phyloP scores from a whole-genome alignment of 2,329 filamentous ascomycete genomes.

The Pseudocercospora vitis region DNA sequence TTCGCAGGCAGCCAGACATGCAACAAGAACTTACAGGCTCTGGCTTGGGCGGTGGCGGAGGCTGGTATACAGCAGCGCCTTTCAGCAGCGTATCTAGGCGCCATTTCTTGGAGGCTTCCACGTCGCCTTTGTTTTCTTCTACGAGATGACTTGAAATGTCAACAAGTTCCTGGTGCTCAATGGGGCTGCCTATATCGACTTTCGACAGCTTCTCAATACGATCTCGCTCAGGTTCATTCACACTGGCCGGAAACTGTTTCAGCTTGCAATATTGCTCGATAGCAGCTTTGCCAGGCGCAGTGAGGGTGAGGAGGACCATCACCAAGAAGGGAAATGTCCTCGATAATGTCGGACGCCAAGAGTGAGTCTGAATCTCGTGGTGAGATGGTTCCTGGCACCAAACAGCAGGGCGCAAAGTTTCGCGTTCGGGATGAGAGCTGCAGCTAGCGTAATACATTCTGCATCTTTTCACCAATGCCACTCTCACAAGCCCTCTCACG shows the following conservation, averaged over 20 bases:
- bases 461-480: neutral
- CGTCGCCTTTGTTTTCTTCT: slow-evolving; percentile 22
- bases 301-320: slow-evolving; percentile 82
- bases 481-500: neutral
- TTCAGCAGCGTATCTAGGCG: slow-evolving; percentile 70
- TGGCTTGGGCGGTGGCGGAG: slow-evolving; percentile 77
- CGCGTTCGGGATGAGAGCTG: neutral
- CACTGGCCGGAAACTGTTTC: slow-evolving; percentile 10
- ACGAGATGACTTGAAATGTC: slow-evolving; percentile 59
- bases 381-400: neutral
- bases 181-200: slow-evolving; percentile 60
- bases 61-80: slow-evolving; percentile 69
- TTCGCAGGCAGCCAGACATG: neutral
- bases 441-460: neutral
- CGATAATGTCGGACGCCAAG: neutral
- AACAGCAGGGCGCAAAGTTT: neutral
- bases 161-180: slow-evolving; percentile 70
- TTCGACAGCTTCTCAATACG: slow-evolving; percentile 22
- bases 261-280: slow-evolving; percentile 43
- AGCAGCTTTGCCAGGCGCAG: slow-evolving; percentile 64
- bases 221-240: slow-evolving; percentile 11
- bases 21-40: slow-evolving; percentile 63
- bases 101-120: slow-evolving; percentile 32
- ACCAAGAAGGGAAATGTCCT: neutral
- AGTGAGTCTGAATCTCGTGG: neutral